Evolutionary conservation across 129 eudicot genomes (phyloP).

Genomic region (Pittosporum tobira): DNA sequence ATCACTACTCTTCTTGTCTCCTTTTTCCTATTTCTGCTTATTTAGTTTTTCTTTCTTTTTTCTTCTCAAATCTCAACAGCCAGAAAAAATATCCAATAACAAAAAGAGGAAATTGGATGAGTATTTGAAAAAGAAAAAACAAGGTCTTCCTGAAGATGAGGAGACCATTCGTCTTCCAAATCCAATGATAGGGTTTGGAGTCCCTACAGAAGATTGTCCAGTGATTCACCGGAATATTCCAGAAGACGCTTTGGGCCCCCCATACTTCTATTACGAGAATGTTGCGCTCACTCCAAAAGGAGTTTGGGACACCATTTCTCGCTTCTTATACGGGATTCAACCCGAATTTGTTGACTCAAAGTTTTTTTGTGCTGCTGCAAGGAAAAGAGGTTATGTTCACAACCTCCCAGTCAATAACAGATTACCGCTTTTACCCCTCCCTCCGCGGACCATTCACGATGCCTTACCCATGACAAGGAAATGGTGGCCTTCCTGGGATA

Average conservation of each 20-base stretch:
- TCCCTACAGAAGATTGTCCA: constrained; percentile 22
- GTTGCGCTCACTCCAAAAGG: constrained; percentile 58
- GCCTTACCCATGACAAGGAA: constrained; percentile 42
- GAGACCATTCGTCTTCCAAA: constrained; percentile 65
- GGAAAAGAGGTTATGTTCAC: constrained; percentile 55
- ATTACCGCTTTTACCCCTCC: constrained; percentile 39
- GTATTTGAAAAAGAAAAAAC: constrained; percentile 26
- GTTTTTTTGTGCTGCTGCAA: constrained; percentile 40
- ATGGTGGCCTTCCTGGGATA: constrained; percentile 64
- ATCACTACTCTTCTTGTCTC: background rate
- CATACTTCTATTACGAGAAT: constrained; percentile 52
- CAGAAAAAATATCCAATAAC: constrained; percentile 15
- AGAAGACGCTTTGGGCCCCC: constrained; percentile 35
- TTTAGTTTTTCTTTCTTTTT: background rate
- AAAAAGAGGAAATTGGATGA: constrained; percentile 55
- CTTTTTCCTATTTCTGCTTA: background rate
- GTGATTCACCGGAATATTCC: constrained; percentile 23
- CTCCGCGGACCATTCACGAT: constrained; percentile 39
- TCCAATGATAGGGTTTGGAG: constrained; percentile 83
- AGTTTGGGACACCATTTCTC: constrained; percentile 45
- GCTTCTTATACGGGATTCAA: constrained; percentile 37
- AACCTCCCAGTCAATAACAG: constrained; percentile 41
- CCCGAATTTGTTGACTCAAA: constrained; percentile 59
- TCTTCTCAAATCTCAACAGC: constrained; percentile 38
- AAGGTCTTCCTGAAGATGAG: constrained; percentile 19